Evolutionary conservation across 176 grass and related monocot species (phyloP).

Genomic region (Themeda triandra): DNA sequence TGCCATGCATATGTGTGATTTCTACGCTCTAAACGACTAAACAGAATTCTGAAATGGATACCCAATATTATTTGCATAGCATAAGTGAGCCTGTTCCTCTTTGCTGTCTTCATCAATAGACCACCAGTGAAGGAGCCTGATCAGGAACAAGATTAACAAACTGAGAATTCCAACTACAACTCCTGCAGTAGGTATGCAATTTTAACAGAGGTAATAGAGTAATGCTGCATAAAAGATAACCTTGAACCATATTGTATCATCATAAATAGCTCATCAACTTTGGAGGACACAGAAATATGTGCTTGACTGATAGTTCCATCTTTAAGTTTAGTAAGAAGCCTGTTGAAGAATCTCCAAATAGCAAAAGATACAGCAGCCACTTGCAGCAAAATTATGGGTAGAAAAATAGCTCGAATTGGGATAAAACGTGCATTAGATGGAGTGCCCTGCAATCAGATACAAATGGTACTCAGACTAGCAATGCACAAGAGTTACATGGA

Average conservation of each 20-base stretch:
- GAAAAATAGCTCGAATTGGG: constrained; percentile 60
- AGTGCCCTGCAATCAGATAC: constrained; percentile 51
- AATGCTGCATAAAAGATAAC: constrained; percentile 25
- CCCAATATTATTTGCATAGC: constrained; percentile 43
- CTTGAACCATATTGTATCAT: constrained; percentile 75
- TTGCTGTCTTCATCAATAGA: constrained; percentile 70
- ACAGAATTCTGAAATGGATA: constrained; percentile 20
- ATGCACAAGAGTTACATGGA: not conserved
- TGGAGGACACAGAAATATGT: constrained; percentile 56
- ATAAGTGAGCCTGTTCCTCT: constrained; percentile 60
- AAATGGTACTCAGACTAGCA: constrained; percentile 10
- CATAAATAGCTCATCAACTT: constrained; percentile 45
- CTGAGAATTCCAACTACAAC: constrained; percentile 20
- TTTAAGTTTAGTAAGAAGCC: constrained; percentile 48
- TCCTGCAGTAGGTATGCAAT: not conserved
- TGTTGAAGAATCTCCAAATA: constrained; percentile 56
- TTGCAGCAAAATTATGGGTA: constrained; percentile 73
- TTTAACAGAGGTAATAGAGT: not conserved
- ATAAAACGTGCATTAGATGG: constrained; percentile 57
- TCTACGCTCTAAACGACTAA: not conserved
- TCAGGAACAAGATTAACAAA: constrained; percentile 15
- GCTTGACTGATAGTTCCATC: constrained; percentile 34
- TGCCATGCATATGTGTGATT: not conserved
- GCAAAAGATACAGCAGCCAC: constrained; percentile 38
- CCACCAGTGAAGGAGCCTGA: constrained; percentile 63